Evolutionary conservation across 345 rosid genomes (phyloP).

Genomic region (Eutrema japonicum): DNA sequence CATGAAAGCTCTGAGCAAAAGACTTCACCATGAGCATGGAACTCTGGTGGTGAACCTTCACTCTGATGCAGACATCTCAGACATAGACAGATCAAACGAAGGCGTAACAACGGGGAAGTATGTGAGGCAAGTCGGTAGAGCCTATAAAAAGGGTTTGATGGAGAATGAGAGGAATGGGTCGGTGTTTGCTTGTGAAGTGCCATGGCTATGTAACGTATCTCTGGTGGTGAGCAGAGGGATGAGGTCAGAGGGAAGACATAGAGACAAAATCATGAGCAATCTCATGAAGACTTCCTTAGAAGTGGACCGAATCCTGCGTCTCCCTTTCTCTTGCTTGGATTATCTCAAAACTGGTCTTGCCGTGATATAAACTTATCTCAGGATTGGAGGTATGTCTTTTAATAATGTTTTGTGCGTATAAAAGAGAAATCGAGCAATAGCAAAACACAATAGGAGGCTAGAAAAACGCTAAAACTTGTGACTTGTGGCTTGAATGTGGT

Average conservation of each 20-base stretch:
- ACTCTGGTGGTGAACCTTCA: conserved; percentile 91
- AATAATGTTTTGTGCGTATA: background rate
- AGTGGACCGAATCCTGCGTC: conserved; percentile 55
- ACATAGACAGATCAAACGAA: conserved; percentile 38
- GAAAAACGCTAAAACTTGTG: background rate
- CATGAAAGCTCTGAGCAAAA: conserved; percentile 58
- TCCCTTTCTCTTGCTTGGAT: conserved; percentile 72
- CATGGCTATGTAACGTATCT: conserved; percentile 78
- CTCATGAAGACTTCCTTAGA: conserved; percentile 59
- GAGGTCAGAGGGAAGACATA: conserved; percentile 32
- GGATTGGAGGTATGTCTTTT: conserved; percentile 2
- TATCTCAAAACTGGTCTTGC: conserved; percentile 63
- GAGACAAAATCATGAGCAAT: conserved; percentile 45
- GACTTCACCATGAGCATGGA: conserved; percentile 74
- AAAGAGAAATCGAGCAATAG: conserved; percentile 12
- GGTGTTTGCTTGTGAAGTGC: conserved; percentile 66
- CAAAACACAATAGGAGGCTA: background rate
- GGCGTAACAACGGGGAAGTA: conserved; percentile 54
- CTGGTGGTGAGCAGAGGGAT: conserved; percentile 75
- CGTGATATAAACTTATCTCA: conserved; percentile 45
- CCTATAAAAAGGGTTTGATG: conserved; percentile 60
- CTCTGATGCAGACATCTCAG: conserved; percentile 54
- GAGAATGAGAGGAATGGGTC: conserved; percentile 50
- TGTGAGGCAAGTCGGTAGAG: conserved; percentile 58
- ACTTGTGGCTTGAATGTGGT: background rate